Evolutionary conservation across 2,329 filamentous ascomycete genomes (phyloP).

Genomic region (Penicillium sp.): DNA sequence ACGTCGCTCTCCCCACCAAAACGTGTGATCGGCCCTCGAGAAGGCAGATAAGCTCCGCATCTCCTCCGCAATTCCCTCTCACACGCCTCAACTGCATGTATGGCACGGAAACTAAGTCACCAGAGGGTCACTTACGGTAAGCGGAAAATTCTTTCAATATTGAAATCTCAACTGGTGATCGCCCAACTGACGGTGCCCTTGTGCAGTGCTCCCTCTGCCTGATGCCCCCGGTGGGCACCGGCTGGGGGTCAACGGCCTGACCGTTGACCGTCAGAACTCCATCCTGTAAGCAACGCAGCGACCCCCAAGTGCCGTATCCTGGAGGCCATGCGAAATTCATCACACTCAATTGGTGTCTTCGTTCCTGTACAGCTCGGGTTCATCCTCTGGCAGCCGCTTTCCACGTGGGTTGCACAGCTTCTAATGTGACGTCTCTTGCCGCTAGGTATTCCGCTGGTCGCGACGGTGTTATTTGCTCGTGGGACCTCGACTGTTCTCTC

Average conservation of each 20-base stretch:
- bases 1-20: conserved; percentile 26
- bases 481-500: conserved; percentile 66
- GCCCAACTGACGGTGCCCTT: conserved; percentile 9
- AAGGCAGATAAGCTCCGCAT: conserved; percentile 34
- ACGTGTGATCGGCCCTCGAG: conserved; percentile 26
- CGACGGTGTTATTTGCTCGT: conserved; percentile 94
- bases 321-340: neutral
- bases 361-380: neutral
- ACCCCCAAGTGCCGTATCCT: neutral
- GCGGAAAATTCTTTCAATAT: conserved; percentile 18
- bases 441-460: conserved; percentile 89
- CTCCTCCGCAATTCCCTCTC: conserved; percentile 30
- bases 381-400: neutral
- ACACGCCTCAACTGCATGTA: conserved; percentile 39
- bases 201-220: conserved; percentile 68
- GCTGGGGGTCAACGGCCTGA: conserved; percentile 91
- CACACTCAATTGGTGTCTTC: neutral
- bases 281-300: conserved; percentile 68
- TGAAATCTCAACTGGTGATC: neutral
- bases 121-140: conserved; percentile 69
- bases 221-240: conserved; percentile 81
- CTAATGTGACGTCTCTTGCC: conserved; percentile 22
- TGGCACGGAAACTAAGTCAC: conserved; percentile 69
- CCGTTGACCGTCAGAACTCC: conserved; percentile 77
- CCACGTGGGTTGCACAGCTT: conserved; percentile 17